Base-by-base conservation (phyloP, 2,329 filamentous ascomycete species). In the Beauveria sp. region DNA sequence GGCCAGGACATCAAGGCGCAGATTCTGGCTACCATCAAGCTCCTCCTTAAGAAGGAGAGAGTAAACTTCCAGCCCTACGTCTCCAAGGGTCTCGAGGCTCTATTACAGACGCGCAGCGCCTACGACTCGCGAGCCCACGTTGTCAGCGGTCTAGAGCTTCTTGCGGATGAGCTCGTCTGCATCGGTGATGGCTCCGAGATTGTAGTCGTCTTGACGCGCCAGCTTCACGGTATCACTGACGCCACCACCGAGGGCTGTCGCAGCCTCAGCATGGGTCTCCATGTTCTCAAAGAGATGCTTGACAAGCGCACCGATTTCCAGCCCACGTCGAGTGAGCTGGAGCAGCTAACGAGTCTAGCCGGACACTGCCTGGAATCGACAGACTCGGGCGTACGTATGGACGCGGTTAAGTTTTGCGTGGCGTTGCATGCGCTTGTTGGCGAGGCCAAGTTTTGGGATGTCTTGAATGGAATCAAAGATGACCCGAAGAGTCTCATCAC, bases 391-490 rank as follows among this genome's bases (percentile, higher is more conserved):
- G 85, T 88, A 8, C 78, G 85, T 46, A 89, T 91, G 80, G 89
- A 90, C 63, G 87, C 89, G n/a, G 87, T 92, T 51, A 85, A 90
- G 70, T 79, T 92, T n/a, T 91, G 89, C 67, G 85, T 91, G 28
- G 84, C 86, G 62, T 74, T 92, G 63, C 88, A 92, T 70, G 78
- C 80, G 52, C 74, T 82, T 12, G 78, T 88, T 9, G 84, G 85
- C 14, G 84, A 87, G 59, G 72, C 68, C 10, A 69, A 68, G 34
- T 92, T 92, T 70, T 93, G 89, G 89, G 81, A 80, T 40, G 80
- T 81, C 26, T 78, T 92, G 67, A 83, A 79, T 61, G 80, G 76
- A 10, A 79, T 89, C 37, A 82, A 84, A 68, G 88, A 91, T 65
- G 88, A 90, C 65, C 84, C 88, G 24, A 84, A 91, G 77, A 91